Conservation (phyloP, 129 eudicot genomes). For the Rutidosis leptorrhynchoides region DNA sequence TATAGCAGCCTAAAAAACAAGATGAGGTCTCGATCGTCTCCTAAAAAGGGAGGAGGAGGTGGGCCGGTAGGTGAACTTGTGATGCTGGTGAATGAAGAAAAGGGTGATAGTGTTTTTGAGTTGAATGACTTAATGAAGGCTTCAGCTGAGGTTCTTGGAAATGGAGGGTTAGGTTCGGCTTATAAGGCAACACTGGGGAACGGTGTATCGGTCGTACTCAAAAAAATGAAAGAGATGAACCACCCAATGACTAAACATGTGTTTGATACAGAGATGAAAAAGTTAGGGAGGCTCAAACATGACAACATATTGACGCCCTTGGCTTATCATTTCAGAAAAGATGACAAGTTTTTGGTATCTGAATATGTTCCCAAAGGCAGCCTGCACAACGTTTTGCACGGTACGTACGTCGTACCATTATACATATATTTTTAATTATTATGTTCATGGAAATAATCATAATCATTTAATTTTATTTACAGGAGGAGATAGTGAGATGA, state of each 20-base stretch:
- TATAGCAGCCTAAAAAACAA: slow-evolving; percentile 1
- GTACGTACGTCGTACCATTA: slow-evolving; percentile 33
- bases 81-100: slow-evolving; percentile 55
- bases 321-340: slow-evolving; percentile 75
- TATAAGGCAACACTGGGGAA: slow-evolving; percentile 62
- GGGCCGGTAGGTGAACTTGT: slow-evolving; percentile 44
- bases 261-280: slow-evolving; percentile 54
- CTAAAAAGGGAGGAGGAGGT: not conserved
- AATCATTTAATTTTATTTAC: not conserved
- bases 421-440: not conserved
- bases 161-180: slow-evolving; percentile 66
- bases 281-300: slow-evolving; percentile 52
- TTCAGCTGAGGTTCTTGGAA: slow-evolving; percentile 78
- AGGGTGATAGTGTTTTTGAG: slow-evolving; percentile 41
- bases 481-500: slow-evolving; percentile 49
- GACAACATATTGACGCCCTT: slow-evolving; percentile 53
- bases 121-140: slow-evolving; percentile 79
- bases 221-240: slow-evolving; percentile 66
- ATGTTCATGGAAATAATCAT: not conserved
- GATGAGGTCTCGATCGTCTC: slow-evolving; percentile 26
- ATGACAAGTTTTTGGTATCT: slow-evolving; percentile 64
- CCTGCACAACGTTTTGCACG: slow-evolving; percentile 60
- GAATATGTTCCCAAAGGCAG: slow-evolving; percentile 68
- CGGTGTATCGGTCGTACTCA: slow-evolving; percentile 62
- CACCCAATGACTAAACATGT: slow-evolving; percentile 47